phyloP scores from a whole-genome alignment of 371 early-diverging fungal genomes.

The Circinella minor region DNA sequence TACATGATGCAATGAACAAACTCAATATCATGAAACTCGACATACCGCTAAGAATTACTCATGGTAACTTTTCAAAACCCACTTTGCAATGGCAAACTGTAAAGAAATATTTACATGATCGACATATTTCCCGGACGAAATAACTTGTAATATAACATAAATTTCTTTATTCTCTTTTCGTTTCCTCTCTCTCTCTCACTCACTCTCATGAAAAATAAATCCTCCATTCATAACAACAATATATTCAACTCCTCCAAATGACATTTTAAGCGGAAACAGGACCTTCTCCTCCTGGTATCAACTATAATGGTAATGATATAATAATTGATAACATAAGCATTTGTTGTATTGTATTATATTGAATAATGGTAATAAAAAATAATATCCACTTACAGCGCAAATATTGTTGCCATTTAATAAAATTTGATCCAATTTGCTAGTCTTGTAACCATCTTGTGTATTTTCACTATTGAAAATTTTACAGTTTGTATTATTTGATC shows the following conservation, averaged over 20 bases:
- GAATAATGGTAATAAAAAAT: background rate
- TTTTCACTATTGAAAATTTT: constrained; percentile 59
- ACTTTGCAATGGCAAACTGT: constrained; percentile 20
- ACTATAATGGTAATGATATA: constrained; percentile 23
- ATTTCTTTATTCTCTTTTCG: too few relatives aligned
- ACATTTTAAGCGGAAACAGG: background rate
- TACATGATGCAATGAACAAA: constrained; percentile 54
- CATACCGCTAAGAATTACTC: constrained; percentile 62
- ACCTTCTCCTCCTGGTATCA: constrained; percentile 49
- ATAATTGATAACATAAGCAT: background rate
- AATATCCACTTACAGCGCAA: constrained; percentile 75
- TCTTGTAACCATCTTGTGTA: constrained; percentile 77
- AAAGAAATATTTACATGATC: constrained; percentile 7
- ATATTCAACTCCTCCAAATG: too few relatives aligned
- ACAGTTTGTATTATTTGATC: too few relatives aligned
- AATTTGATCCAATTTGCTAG: constrained; percentile 83
- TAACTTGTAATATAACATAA: background rate
- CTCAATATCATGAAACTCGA: constrained; percentile 75
- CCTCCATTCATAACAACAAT: too few relatives aligned
- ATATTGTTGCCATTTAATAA: constrained; percentile 96
- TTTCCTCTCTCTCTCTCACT: too few relatives aligned
- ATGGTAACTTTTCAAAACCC: constrained; percentile 54
- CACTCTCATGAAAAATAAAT: too few relatives aligned
- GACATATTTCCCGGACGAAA: background rate
- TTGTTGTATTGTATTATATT: background rate